Conservation (phyloP, 2,329 filamentous ascomycete species). For the Pestalotiopsis sp. region DNA sequence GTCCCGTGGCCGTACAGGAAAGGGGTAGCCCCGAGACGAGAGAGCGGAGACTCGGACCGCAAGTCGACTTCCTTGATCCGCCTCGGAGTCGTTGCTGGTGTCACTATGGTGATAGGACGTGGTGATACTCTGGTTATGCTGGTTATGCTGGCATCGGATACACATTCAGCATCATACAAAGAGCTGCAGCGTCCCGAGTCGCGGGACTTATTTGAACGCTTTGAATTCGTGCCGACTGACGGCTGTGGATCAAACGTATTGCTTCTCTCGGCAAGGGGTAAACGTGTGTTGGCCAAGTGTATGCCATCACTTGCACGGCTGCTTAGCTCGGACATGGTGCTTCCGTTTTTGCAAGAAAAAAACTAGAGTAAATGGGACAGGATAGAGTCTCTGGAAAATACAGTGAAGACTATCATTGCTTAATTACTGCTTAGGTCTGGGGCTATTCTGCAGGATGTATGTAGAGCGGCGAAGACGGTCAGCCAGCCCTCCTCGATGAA, state of each 20-base stretch:
- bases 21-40: slow-evolving; percentile 27
- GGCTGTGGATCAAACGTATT: slow-evolving; percentile 16
- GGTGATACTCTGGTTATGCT: slow-evolving; percentile 3
- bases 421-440: background rate
- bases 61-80: slow-evolving; percentile 21
- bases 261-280: slow-evolving; percentile 19
- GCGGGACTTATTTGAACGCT: slow-evolving; percentile 38
- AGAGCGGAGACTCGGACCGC: slow-evolving; percentile 31
- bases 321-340: background rate
- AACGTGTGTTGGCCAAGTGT: background rate
- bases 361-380: background rate
- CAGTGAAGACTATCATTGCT: background rate
- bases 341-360: background rate
- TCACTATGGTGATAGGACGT: slow-evolving; percentile 17
- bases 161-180: slow-evolving; percentile 38
- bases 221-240: slow-evolving; percentile 30
- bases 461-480: background rate
- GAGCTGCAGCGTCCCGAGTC: slow-evolving; percentile 37
- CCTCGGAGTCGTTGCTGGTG: slow-evolving; percentile 15
- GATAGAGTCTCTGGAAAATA: background rate
- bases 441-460: background rate
- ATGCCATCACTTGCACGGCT: background rate
- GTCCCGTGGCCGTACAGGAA: slow-evolving; percentile 44
- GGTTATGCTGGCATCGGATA: slow-evolving; percentile 27
- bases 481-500: background rate